A percentile compares a stretch with the other conserved stretches of the same genome.
Evolutionary conservation across 2,329 filamentous ascomycete species (phyloP).

Genomic region (Nemania abortiva): DNA sequence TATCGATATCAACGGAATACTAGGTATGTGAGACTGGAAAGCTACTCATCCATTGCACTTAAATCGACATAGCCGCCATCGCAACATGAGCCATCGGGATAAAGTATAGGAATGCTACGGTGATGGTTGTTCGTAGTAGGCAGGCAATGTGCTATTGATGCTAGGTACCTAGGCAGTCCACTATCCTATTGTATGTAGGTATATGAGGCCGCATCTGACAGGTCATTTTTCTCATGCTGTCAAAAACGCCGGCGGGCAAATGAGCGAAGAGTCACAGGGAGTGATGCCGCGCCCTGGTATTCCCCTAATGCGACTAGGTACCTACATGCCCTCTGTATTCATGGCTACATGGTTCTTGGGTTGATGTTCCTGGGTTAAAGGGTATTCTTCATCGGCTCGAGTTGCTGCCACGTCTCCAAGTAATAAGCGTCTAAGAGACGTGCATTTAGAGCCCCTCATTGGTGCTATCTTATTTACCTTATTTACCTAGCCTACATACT

Average conservation of each 20-base stretch:
- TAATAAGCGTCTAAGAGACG: background rate
- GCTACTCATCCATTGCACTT: background rate
- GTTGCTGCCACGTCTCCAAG: constrained; percentile 3
- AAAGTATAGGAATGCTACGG: background rate
- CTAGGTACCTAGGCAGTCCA: background rate
- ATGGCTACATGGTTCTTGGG: background rate
- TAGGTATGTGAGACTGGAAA: background rate
- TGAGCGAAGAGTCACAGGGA: background rate
- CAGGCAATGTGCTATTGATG: background rate
- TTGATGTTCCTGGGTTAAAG: background rate
- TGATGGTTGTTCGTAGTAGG: background rate
- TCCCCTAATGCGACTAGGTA: background rate
- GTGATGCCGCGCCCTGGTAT: too few relatives aligned
- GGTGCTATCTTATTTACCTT: background rate
- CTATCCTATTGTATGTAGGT: too few relatives aligned
- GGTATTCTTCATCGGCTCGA: background rate
- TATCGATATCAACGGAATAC: constrained; percentile 2
- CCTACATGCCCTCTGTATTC: background rate
- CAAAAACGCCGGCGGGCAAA: constrained; percentile 1
- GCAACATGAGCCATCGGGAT: background rate
- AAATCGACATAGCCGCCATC: background rate
- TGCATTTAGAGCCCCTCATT: constrained; percentile 1
- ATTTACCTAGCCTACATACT: background rate
- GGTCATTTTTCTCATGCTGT: constrained; percentile 16
- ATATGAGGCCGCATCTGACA: constrained; percentile 4